These are phyloP conservation scores for Lecanoromycetidae sp. DNA, from an alignment of 2,329 filamentous ascomycete species.

Conservation along the genomic window DNA sequence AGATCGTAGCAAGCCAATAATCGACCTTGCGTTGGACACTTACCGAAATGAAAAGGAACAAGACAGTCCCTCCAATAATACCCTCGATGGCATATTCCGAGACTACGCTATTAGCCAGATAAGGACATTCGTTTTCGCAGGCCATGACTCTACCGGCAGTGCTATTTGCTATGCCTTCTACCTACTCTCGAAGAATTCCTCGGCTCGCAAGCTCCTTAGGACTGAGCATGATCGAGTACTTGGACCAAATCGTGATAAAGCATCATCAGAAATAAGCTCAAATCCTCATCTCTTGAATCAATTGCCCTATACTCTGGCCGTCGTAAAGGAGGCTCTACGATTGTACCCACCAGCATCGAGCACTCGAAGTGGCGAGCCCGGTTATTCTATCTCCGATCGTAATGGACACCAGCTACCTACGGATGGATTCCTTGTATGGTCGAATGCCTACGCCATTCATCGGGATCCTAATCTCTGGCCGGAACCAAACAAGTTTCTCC, in stretches of 20 bases:
- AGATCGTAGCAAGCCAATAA: constrained; percentile 1
- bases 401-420: constrained; percentile 24
- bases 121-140: constrained; percentile 28
- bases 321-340: constrained; percentile 28
- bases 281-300: constrained; percentile 26
- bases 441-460: constrained; percentile 26
- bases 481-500: constrained; percentile 28
- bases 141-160: constrained; percentile 29
- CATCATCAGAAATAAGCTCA: constrained; percentile 11
- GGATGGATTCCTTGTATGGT: constrained; percentile 28
- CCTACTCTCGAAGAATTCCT: constrained; percentile 25
- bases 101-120: not conserved
- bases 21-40: constrained; percentile 12
- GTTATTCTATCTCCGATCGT: not conserved
- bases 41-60: not conserved
- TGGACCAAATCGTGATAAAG: constrained; percentile 22
- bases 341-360: constrained; percentile 26
- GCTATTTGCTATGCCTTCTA: constrained; percentile 27
- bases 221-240: constrained; percentile 30
- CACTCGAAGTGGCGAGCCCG: constrained; percentile 20
- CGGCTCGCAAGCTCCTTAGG: constrained; percentile 24
- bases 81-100: not conserved
- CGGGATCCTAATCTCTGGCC: constrained; percentile 27
- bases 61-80: not conserved
- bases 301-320: constrained; percentile 29